Evolutionary conservation across 2,329 filamentous ascomycete genomes (phyloP).

Genomic region (Fusarium sp.): DNA sequence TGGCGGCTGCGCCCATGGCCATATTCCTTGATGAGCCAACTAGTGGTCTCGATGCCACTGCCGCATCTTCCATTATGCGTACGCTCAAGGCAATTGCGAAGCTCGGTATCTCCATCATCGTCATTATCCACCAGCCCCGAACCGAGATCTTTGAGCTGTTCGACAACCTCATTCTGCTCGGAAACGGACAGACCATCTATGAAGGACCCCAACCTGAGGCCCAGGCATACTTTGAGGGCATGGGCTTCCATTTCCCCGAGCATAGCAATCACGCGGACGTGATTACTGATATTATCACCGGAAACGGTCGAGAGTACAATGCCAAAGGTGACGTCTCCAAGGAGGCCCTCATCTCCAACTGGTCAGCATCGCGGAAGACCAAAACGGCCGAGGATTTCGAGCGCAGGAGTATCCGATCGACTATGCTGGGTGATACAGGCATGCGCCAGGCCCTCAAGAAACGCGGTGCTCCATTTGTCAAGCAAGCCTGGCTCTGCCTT

Average conservation of each 20-base stretch:
- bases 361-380: slow-evolving; percentile 50
- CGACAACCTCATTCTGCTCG: slow-evolving; percentile 67
- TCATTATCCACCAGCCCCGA: slow-evolving; percentile 71
- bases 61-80: slow-evolving; percentile 67
- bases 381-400: slow-evolving; percentile 22
- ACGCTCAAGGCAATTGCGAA: slow-evolving; percentile 65
- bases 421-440: slow-evolving; percentile 45
- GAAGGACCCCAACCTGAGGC: slow-evolving; percentile 59
- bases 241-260: slow-evolving; percentile 64
- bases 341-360: slow-evolving; percentile 62
- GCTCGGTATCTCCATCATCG: slow-evolving; percentile 67
- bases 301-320: slow-evolving; percentile 66
- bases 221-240: slow-evolving; percentile 61
- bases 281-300: slow-evolving; percentile 72
- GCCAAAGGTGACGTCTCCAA: slow-evolving; percentile 58
- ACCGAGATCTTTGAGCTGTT: slow-evolving; percentile 69
- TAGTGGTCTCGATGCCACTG: slow-evolving; percentile 65
- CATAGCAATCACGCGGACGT: slow-evolving; percentile 67
- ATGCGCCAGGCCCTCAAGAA: slow-evolving; percentile 60
- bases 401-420: slow-evolving; percentile 36
- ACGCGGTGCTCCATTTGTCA: slow-evolving; percentile 60
- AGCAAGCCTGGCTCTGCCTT: slow-evolving; percentile 66
- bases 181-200: slow-evolving; percentile 67
- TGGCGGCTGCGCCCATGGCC: slow-evolving; percentile 67
- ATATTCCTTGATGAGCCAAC: slow-evolving; percentile 67